Conservation (phyloP, 1,139 yeast species). For the Suhomyces terraborum region DNA sequence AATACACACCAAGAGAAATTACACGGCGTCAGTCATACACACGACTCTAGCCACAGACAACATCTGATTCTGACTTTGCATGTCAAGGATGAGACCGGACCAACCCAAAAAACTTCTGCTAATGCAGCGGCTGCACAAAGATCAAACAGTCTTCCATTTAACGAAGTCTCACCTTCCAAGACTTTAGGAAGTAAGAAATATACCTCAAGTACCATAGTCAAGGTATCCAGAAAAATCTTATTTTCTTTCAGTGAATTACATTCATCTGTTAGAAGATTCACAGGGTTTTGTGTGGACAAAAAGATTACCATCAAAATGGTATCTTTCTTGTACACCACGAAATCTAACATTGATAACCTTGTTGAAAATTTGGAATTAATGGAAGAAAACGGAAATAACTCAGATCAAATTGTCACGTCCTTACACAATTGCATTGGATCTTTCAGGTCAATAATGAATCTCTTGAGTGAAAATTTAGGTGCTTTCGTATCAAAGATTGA, state of each 20-base stretch:
- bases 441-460: slow-evolving; percentile 54
- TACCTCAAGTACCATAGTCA: slow-evolving; percentile 37
- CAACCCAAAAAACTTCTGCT: slow-evolving; percentile 6
- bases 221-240: slow-evolving; percentile 56
- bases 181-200: slow-evolving; percentile 17
- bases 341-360: slow-evolving; percentile 58
- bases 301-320: slow-evolving; percentile 61
- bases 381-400: slow-evolving; percentile 44
- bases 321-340: slow-evolving; percentile 55
- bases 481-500: slow-evolving; percentile 59
- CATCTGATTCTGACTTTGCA: slow-evolving; percentile 13
- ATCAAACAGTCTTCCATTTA: slow-evolving; percentile 12
- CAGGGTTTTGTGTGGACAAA: slow-evolving; percentile 68
- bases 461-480: slow-evolving; percentile 49
- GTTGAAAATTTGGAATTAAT: slow-evolving; percentile 61
- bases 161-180: slow-evolving; percentile 19
- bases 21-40: slow-evolving; percentile 1
- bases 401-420: slow-evolving; percentile 32
- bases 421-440: slow-evolving; percentile 42
- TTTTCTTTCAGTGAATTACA: slow-evolving; percentile 71
- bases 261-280: slow-evolving; percentile 64
- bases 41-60: slow-evolving; percentile 9
- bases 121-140: slow-evolving; percentile 5
- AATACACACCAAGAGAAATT: background rate
- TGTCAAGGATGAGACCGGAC: slow-evolving; percentile 8